Evolutionary conservation across 805 yeast genomes (phyloP).

Genomic region (Saturnispora quitensis): DNA sequence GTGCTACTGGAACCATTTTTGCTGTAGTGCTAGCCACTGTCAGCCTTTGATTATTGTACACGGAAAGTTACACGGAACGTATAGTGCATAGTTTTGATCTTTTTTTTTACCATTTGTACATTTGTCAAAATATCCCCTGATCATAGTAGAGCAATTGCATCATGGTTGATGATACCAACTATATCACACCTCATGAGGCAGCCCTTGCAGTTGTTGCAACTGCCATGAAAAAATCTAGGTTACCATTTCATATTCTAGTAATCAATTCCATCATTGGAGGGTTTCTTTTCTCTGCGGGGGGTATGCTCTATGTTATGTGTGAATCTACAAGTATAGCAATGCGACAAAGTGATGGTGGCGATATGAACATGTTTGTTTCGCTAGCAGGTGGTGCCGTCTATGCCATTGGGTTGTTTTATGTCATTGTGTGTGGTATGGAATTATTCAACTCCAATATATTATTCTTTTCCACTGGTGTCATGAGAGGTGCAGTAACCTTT

Average conservation of each 20-base stretch:
- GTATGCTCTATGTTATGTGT: slow-evolving; percentile 54
- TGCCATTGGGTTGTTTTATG: slow-evolving; percentile 68
- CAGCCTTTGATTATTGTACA: background rate
- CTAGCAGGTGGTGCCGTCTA: slow-evolving; percentile 53
- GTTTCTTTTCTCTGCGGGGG: slow-evolving; percentile 58
- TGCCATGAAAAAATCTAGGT: slow-evolving; percentile 71
- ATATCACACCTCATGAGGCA: slow-evolving; percentile 70
- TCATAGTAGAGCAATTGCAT: background rate
- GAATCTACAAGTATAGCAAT: slow-evolving; percentile 43
- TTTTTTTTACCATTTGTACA: background rate
- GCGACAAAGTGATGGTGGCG: slow-evolving; percentile 16
- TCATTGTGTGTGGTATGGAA: slow-evolving; percentile 67
- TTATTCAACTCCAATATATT: slow-evolving; percentile 66
- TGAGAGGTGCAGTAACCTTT: slow-evolving; percentile 60
- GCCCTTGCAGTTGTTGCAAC: slow-evolving; percentile 82
- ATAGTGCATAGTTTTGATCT: background rate
- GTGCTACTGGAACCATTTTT: slow-evolving; percentile 49
- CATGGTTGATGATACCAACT: slow-evolving; percentile 41
- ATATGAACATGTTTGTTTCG: slow-evolving; percentile 44
- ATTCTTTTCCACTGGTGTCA: slow-evolving; percentile 58
- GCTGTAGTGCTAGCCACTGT: slow-evolving; percentile 34
- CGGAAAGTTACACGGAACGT: background rate
- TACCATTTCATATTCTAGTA: slow-evolving; percentile 48
- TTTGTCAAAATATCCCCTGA: background rate
- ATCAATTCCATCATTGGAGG: slow-evolving; percentile 67